A percentile compares a stretch with the other conserved stretches of the same genome.
Evolutionary conservation across 345 rosid genomes (phyloP).

Genomic region (Brassica juncea): DNA sequence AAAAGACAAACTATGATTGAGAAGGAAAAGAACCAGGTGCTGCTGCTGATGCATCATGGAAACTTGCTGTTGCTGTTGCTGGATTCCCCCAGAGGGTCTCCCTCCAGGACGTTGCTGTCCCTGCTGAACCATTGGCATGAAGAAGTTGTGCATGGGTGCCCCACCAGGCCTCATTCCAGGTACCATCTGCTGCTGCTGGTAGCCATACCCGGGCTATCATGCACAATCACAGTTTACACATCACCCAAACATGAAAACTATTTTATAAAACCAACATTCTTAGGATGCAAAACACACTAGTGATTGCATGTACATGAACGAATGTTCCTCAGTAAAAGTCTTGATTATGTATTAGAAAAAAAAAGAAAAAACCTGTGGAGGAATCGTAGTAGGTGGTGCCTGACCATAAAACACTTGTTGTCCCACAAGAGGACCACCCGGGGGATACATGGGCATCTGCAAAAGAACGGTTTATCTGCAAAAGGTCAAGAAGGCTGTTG

Average conservation of each 20-base stretch:
- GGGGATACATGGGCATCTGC: neutral
- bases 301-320: neutral
- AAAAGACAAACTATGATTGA: neutral
- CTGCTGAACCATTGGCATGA: neutral
- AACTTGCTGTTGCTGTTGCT: conserved; percentile 66
- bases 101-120: neutral
- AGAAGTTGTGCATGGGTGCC: neutral
- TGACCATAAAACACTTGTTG: neutral
- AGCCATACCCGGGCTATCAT: neutral
- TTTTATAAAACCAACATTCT: neutral
- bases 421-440: neutral
- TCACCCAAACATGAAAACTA: neutral
- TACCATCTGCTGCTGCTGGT: neutral
- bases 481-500: too few relatives aligned
- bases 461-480: too few relatives aligned
- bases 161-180: neutral
- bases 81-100: neutral
- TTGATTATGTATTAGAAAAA: too few relatives aligned
- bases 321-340: conserved; percentile 49
- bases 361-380: neutral
- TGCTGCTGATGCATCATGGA: conserved; percentile 65
- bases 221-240: neutral
- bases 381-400: neutral
- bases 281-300: neutral
- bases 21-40: neutral